Evolutionary conservation across 1,284 basidiomycete genomes (phyloP).

Genomic region (Mycena sp.): DNA sequence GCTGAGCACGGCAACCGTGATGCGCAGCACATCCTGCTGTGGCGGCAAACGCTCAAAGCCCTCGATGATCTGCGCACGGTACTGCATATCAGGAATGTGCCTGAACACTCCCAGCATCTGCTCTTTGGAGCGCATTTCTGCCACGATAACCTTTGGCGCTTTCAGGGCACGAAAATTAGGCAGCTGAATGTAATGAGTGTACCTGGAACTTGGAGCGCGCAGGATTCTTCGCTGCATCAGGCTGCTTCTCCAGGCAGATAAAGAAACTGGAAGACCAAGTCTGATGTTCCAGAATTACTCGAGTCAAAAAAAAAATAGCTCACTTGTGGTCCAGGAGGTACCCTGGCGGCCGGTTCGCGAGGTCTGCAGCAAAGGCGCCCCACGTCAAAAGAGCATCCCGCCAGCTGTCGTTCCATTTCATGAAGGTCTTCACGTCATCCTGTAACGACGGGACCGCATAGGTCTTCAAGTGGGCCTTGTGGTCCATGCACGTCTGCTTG

Average conservation of each 20-base stretch:
- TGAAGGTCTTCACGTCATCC: slow-evolving; percentile 1
- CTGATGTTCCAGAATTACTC: not conserved
- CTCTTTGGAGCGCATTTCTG: not conserved
- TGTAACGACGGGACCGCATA: not conserved
- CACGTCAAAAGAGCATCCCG: not conserved
- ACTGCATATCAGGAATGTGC: not conserved
- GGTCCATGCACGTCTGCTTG: not conserved
- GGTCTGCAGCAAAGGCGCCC: slow-evolving; percentile 5
- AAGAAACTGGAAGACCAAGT: not conserved
- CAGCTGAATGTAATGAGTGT: not conserved
- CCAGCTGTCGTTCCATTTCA: slow-evolving; percentile 4
- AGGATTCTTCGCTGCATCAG: not conserved
- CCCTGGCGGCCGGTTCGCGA: not conserved
- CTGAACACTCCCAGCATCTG: not conserved
- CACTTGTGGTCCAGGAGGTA: not conserved
- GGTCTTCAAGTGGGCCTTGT: not conserved
- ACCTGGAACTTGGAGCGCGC: slow-evolving; percentile 2
- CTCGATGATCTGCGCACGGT: not conserved
- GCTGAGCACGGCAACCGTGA: not conserved
- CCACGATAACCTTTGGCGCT: not conserved
- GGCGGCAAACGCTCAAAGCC: not conserved
- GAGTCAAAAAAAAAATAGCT: not conserved
- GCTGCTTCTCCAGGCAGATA: not conserved
- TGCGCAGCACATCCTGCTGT: not conserved
- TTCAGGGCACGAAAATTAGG: not conserved